phyloP scores from a whole-genome alignment of 768 basidiomycete species.

The Boletus vermiculosoides region DNA sequence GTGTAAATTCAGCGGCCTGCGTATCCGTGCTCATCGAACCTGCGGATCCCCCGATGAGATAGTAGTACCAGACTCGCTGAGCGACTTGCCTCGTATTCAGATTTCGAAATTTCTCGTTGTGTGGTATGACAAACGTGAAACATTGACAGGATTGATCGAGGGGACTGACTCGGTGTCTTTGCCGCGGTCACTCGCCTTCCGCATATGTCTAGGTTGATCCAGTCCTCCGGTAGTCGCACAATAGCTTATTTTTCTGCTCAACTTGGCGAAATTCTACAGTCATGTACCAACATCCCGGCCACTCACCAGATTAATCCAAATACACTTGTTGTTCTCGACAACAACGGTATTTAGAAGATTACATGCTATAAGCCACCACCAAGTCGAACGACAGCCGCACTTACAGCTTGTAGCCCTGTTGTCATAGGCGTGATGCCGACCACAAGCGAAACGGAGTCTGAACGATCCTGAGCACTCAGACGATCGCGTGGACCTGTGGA shows the following conservation, averaged over 20 bases:
- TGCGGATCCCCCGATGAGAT: slow-evolving; percentile 3
- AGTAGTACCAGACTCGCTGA: neutral
- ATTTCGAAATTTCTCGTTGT: slow-evolving; percentile 14
- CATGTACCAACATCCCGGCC: neutral
- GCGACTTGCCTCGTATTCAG: slow-evolving; percentile 5
- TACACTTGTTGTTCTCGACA: neutral
- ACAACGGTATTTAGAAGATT: neutral
- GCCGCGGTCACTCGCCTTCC: slow-evolving; percentile 22
- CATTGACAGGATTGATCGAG: slow-evolving; percentile 44
- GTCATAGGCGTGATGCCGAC: neutral
- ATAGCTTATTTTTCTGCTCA: slow-evolving; percentile 28
- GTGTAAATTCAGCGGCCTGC: neutral
- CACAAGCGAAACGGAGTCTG: slow-evolving; percentile 8
- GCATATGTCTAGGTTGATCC: slow-evolving; percentile 41
- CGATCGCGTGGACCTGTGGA: neutral
- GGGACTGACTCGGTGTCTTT: slow-evolving; percentile 28
- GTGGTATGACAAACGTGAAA: slow-evolving; percentile 41
- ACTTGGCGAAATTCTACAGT: slow-evolving; percentile 4
- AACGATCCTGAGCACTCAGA: neutral
- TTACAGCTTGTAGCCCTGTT: neutral
- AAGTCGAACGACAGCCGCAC: neutral
- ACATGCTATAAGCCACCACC: neutral
- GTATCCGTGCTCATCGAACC: neutral
- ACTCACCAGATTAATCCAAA: too few relatives aligned
- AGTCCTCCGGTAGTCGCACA: slow-evolving; percentile 35